phyloP scores from a whole-genome alignment of 495 filamentous ascomycete genomes.

The Podospora pseudocomata region DNA sequence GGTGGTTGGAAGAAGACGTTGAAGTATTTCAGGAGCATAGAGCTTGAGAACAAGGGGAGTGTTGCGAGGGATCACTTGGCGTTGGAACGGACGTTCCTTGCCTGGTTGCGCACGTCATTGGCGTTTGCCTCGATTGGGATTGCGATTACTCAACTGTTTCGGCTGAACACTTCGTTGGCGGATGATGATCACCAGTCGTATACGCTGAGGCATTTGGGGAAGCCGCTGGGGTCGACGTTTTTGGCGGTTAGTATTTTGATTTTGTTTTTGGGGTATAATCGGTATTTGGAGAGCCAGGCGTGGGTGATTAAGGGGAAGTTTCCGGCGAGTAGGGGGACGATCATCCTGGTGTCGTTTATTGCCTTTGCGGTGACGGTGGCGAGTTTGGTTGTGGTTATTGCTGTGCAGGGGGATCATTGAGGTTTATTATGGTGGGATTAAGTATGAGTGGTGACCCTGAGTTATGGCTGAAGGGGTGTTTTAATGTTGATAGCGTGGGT shows the following conservation, averaged over 20 bases:
- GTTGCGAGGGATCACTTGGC: slow-evolving; percentile 94
- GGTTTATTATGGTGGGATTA: not conserved
- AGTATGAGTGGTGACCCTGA: not conserved
- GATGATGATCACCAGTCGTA: slow-evolving; percentile 30
- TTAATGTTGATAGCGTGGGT: not conserved
- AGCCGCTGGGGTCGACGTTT: slow-evolving; percentile 91
- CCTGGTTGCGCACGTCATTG: slow-evolving; percentile 92
- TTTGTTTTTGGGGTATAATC: slow-evolving; percentile 71
- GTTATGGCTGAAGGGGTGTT: not conserved
- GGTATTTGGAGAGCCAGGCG: slow-evolving; percentile 63
- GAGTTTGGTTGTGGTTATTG: slow-evolving; percentile 66
- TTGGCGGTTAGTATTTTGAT: slow-evolving; percentile 82
- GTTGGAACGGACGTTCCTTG: slow-evolving; percentile 91
- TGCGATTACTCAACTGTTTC: slow-evolving; percentile 93
- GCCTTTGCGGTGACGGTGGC: slow-evolving; percentile 67
- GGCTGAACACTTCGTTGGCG: slow-evolving; percentile 70
- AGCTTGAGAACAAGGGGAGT: slow-evolving; percentile 94
- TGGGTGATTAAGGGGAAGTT: slow-evolving; percentile 95
- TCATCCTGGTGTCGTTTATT: slow-evolving; percentile 70
- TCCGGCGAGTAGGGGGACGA: slow-evolving; percentile 82
- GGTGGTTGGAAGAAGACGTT: slow-evolving; percentile 42
- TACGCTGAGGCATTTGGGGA: slow-evolving; percentile 73
- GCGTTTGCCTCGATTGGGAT: slow-evolving; percentile 96
- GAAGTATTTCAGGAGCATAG: slow-evolving; percentile 74
- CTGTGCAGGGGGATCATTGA: slow-evolving; percentile 52